A percentile compares a stretch with the other conserved stretches of the same genome.
Evolutionary conservation across 2,329 filamentous ascomycete species (phyloP).

Genomic region (Colletotrichum paranaense): DNA sequence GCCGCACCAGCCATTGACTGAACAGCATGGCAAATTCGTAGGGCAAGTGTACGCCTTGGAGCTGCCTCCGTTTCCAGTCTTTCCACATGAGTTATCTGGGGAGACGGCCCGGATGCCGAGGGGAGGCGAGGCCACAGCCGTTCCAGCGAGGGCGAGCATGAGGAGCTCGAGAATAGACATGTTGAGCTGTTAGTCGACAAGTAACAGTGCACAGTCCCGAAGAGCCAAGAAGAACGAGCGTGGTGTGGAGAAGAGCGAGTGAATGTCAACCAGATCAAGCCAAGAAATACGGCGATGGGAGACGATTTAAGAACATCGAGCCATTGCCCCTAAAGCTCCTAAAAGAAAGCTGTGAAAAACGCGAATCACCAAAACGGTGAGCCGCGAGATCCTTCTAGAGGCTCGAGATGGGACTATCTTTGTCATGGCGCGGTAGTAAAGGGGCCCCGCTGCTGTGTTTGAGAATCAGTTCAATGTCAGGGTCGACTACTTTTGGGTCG

Average conservation of each 20-base stretch:
- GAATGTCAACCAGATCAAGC: constrained; percentile 2
- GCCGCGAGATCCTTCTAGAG: neutral
- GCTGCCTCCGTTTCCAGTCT: constrained; percentile 24
- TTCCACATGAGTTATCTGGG: constrained; percentile 31
- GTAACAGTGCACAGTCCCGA: neutral
- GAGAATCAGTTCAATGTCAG: constrained; percentile 12
- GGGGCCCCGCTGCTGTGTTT: neutral
- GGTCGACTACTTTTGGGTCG: neutral
- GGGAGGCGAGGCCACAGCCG: constrained; percentile 11
- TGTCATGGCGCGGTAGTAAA: constrained; percentile 8
- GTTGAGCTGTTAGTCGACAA: neutral
- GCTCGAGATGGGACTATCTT: neutral
- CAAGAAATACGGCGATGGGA: constrained; percentile 10
- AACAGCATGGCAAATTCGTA: constrained; percentile 41
- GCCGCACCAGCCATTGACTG: constrained; percentile 48
- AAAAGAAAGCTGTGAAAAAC: neutral
- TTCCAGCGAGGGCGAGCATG: constrained; percentile 1
- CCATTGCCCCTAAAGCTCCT: neutral
- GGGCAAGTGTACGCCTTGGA: constrained; percentile 21
- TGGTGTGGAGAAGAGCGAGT: neutral
- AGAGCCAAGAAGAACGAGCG: neutral
- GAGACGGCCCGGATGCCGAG: constrained; percentile 8
- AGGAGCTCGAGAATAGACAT: constrained; percentile 14
- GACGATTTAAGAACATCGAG: constrained; percentile 7
- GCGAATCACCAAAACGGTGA: constrained; percentile 19